Evolutionary conservation across 1,284 basidiomycete species (phyloP), one percentile per base, ranked within the genome.

Genomic region (Abortiporus biennis): DNA sequence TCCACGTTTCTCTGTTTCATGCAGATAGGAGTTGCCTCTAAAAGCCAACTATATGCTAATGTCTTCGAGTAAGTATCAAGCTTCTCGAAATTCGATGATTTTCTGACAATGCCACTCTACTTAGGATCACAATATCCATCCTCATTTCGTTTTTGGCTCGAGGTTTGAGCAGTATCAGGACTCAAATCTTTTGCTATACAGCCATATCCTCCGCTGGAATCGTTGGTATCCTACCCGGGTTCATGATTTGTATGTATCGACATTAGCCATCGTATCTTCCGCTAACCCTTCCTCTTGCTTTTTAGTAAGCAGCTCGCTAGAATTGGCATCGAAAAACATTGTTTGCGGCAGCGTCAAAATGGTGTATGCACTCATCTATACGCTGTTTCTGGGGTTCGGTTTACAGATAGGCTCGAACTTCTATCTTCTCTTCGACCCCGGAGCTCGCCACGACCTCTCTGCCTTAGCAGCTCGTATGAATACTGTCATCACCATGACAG

Each of bases 281-380:
- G 20, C 46, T 47, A 46, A 59, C 16, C 37, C 51, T 37, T 2
- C 37, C 40, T 33, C 34, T 49, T 25, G 48, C 55, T 44, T 51
- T 46, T 49, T 54, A 90, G 89, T 91, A 51, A 87, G 82, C 54
- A 89, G 87, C 48, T 89, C 89, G 16, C 71, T 92, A 45, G 90
- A 93, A 59, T 67, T 93, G 39, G 89, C 89, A 1, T 91, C 88
- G 0, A 91, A 89, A 62, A 92, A 92, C 54, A 87, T 92, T 37
- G 78, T 92, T 2, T 85, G 84, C 38, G 90, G 90, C 19, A 89
- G 85, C 45, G 88, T 92, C 45, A 87, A 89, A 59, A 89, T 92
- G 86, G 86, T 92, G 16, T 92, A 90, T 51, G 86, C 89, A 15
- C 72, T 92, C 47, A 92, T 92, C 40, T 92, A 92, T 57, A 90